A percentile compares a stretch with the other conserved stretches of the same genome.
Conservation (phyloP, 2,329 filamentous ascomycete species). For the Verticillium isaacii region DNA sequence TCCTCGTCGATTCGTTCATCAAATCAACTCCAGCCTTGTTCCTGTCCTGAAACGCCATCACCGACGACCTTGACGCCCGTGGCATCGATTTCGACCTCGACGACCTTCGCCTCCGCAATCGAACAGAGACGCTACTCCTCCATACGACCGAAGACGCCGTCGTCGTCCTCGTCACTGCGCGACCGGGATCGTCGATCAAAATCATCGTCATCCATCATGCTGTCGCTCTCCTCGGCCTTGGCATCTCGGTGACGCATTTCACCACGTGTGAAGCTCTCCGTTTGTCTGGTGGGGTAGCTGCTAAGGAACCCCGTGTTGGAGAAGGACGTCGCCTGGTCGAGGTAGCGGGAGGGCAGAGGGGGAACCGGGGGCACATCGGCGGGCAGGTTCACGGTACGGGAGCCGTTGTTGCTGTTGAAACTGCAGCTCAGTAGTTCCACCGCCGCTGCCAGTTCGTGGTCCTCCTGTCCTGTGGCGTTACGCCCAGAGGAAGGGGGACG, state of each 20-base stretch:
- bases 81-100: not conserved
- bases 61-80: not conserved
- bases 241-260: slow-evolving; percentile 49
- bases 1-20: slow-evolving; percentile 16
- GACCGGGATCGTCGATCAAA: slow-evolving; percentile 56
- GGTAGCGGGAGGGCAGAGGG: slow-evolving; percentile 75
- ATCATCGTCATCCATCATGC: slow-evolving; percentile 61
- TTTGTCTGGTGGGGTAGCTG: slow-evolving; percentile 56
- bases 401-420: slow-evolving; percentile 70
- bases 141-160: slow-evolving; percentile 94
- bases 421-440: slow-evolving; percentile 89
- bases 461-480: slow-evolving; percentile 72
- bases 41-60: not conserved
- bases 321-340: slow-evolving; percentile 54
- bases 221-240: slow-evolving; percentile 64
- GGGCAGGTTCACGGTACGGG: slow-evolving; percentile 58
- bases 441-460: slow-evolving; percentile 82
- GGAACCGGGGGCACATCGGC: slow-evolving; percentile 82
- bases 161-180: slow-evolving; percentile 83
- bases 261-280: slow-evolving; percentile 62
- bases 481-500: slow-evolving; percentile 77
- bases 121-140: slow-evolving; percentile 60
- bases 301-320: slow-evolving; percentile 58
- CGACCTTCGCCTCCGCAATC: not conserved
- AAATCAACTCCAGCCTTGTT: slow-evolving; percentile 6